Conservation (phyloP, 371 early-diverging fungal genomes). For the Funneliformis caledonium region DNA sequence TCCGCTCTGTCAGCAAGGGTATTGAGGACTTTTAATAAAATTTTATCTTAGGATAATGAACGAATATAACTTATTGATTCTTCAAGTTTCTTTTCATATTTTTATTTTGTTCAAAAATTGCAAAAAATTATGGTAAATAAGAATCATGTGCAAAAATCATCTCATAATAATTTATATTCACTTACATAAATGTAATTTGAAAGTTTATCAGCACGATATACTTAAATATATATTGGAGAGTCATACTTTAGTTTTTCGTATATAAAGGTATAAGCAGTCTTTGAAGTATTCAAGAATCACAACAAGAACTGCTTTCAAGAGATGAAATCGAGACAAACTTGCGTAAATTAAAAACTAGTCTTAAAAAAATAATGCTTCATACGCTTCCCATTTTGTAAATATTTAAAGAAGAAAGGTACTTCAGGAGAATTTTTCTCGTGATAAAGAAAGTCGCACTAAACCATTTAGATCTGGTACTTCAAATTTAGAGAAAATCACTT, state of each 20-base stretch:
- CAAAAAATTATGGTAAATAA: constrained; percentile 16
- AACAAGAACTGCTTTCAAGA: no score
- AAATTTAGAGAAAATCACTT: not conserved
- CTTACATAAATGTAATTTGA: constrained; percentile 15
- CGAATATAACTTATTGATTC: not conserved
- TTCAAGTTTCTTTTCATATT: not conserved
- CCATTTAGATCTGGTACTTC: not conserved
- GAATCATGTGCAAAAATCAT: not conserved
- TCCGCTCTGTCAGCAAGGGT: not conserved
- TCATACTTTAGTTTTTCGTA: not conserved
- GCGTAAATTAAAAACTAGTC: no score
- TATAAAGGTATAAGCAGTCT: no score
- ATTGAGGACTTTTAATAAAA: constrained; percentile 1
- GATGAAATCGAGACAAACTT: no score
- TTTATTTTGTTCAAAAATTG: constrained; percentile 7
- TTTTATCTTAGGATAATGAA: not conserved
- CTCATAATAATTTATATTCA: constrained; percentile 24
- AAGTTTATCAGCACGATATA: not conserved
- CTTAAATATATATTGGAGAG: not conserved
- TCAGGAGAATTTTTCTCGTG: not conserved
- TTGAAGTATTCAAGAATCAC: no score
- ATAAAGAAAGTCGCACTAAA: not conserved
- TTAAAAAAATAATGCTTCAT: no score
- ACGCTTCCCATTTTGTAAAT: no score
- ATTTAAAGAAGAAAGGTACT: no score